Conservation (phyloP, 2,329 filamentous ascomycete genomes). For the Penicillium paneum region DNA sequence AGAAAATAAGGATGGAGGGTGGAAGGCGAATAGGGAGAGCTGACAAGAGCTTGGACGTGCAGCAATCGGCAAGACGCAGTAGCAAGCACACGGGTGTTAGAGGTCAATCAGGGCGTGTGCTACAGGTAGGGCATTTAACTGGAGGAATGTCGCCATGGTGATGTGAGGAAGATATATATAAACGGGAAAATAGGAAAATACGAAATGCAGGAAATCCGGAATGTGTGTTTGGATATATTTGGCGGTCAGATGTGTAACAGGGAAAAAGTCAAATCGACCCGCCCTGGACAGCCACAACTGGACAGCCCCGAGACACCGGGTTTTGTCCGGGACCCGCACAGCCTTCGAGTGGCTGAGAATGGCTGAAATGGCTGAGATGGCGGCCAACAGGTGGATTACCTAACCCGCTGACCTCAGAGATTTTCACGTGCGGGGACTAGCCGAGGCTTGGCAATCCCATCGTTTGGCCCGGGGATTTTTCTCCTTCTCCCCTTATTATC, state of each 20-base stretch:
- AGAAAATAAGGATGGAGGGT: constrained; percentile 1
- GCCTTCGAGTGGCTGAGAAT: neutral
- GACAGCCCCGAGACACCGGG: neutral
- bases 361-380: constrained; percentile 1
- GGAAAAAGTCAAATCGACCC: neutral
- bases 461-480: neutral
- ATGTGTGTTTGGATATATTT: constrained; percentile 8
- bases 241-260: constrained; percentile 2
- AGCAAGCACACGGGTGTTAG: constrained; percentile 15
- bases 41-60: neutral
- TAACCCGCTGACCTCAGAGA: constrained; percentile 1
- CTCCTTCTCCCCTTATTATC: neutral
- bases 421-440: neutral
- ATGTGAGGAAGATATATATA: neutral
- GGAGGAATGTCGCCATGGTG: constrained; percentile 21
- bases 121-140: constrained; percentile 21
- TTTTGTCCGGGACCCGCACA: neutral
- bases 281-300: neutral
- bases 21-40: constrained; percentile 15
- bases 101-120: constrained; percentile 21
- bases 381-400: neutral
- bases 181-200: neutral
- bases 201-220: neutral
- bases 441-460: neutral
- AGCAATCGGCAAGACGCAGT: constrained; percentile 17